These are phyloP conservation scores for Trichoderma reesei DNA, from an alignment of 495 filamentous ascomycete genomes.

Conservation along the genomic window DNA sequence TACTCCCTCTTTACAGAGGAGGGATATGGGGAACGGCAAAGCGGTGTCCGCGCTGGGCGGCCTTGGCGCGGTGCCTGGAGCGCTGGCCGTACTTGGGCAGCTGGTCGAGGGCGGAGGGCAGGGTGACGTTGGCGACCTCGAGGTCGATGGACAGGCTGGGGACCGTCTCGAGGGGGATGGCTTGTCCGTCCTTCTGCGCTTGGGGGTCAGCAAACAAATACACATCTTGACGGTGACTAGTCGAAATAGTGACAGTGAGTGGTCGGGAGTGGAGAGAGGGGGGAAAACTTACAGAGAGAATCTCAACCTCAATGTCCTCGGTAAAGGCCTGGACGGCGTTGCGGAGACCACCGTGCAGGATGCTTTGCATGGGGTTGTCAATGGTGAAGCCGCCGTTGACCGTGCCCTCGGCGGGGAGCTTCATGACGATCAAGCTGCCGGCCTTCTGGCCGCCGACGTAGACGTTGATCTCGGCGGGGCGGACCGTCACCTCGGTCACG, in stretches of 20 bases:
- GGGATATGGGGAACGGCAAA: background rate
- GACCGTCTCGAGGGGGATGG: background rate
- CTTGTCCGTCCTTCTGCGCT: background rate
- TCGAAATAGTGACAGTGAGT: too few species aligned
- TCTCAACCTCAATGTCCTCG: background rate
- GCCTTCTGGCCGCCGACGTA: constrained; percentile 5
- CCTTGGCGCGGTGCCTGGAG: background rate
- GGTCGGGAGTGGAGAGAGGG: too few species aligned
- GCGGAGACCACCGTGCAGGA: background rate
- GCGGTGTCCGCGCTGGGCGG: background rate
- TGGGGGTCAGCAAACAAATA: background rate
- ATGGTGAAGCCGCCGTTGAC: background rate
- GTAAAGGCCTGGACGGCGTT: background rate
- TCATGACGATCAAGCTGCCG: constrained; percentile 6
- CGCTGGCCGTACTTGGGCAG: background rate
- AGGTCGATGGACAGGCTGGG: background rate
- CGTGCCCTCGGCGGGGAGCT: background rate
- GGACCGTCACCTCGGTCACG: background rate
- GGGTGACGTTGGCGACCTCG: background rate
- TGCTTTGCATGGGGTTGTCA: background rate
- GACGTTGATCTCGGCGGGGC: constrained; percentile 8
- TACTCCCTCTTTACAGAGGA: background rate
- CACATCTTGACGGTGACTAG: background rate
- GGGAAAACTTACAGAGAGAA: background rate
- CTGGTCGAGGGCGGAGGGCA: background rate